A percentile compares a stretch with the other conserved stretches of the same genome.
Conservation (phyloP, 2,329 filamentous ascomycete species). For the Aureobasidium sp. region DNA sequence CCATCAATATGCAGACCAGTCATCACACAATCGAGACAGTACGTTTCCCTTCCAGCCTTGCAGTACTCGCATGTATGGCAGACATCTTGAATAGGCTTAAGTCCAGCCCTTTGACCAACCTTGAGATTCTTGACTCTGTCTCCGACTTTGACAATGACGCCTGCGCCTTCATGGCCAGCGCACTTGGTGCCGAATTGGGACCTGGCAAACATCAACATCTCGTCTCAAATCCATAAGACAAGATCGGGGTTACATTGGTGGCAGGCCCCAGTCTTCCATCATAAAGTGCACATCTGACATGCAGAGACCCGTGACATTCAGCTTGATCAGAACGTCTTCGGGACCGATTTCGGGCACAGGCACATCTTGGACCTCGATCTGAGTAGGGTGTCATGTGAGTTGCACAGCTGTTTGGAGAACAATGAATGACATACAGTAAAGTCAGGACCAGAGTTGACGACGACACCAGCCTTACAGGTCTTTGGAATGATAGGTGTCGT, state of each 20-base stretch:
- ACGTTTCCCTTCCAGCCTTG: slow-evolving; percentile 47
- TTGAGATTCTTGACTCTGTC: slow-evolving; percentile 47
- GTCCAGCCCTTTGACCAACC: slow-evolving; percentile 47
- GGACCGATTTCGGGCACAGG: slow-evolving; percentile 45
- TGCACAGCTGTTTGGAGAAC: neutral
- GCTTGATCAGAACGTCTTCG: slow-evolving; percentile 49
- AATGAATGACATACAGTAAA: slow-evolving; percentile 28
- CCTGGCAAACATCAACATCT: neutral
- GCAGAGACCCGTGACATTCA: slow-evolving; percentile 54
- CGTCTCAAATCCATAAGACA: fast-evolving
- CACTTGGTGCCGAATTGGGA: slow-evolving; percentile 28
- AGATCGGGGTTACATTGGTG: slow-evolving; percentile 32
- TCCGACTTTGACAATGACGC: slow-evolving; percentile 52
- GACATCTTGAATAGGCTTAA: slow-evolving; percentile 46
- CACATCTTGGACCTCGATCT: slow-evolving; percentile 41
- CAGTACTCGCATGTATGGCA: slow-evolving; percentile 47
- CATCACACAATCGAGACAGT: slow-evolving; percentile 41
- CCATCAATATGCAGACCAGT: slow-evolving; percentile 39
- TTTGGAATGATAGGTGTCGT: slow-evolving; percentile 33
- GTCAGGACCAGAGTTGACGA: slow-evolving; percentile 44
- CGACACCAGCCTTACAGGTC: slow-evolving; percentile 45
- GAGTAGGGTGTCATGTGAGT: neutral
- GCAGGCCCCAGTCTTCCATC: slow-evolving; percentile 45
- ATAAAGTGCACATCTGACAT: slow-evolving; percentile 53
- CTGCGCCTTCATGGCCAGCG: slow-evolving; percentile 53